Percentiles rank a stretch among this genome's conserved stretches.
phyloP scores from a whole-genome alignment of 495 filamentous ascomycete species.

The Penicillium canescens region DNA sequence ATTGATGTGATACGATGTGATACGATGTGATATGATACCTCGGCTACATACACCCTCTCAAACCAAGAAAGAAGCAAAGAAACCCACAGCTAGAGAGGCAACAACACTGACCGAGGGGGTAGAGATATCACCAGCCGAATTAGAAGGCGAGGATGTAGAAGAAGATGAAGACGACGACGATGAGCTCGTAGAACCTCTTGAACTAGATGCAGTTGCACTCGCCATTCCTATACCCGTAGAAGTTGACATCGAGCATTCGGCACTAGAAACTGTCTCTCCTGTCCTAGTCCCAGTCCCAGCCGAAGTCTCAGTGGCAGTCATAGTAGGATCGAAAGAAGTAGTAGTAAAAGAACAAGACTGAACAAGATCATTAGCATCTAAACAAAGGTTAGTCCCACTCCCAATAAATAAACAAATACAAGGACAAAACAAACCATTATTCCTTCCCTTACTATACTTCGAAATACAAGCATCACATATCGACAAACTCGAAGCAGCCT shows the following conservation, averaged over 20 bases:
- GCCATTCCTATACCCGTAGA: too few species aligned
- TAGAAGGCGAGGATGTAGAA: background rate
- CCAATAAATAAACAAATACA: background rate
- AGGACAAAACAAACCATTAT: conserved; percentile 4
- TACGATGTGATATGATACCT: too few species aligned
- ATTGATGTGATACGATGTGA: too few species aligned
- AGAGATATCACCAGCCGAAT: background rate
- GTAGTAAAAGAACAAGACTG: conserved; percentile 10
- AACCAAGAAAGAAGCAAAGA: background rate
- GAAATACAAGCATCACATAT: conserved; percentile 10
- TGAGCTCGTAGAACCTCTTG: background rate
- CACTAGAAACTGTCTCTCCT: too few species aligned
- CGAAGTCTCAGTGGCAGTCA: background rate
- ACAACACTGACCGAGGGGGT: background rate
- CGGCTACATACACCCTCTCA: background rate
- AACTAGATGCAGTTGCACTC: background rate
- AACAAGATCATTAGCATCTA: conserved; percentile 15
- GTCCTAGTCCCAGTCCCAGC: too few species aligned
- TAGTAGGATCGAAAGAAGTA: background rate
- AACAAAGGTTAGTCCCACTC: background rate
- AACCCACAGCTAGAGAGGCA: background rate
- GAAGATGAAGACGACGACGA: background rate
- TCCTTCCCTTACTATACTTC: conserved; percentile 8
- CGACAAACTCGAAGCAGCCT: conserved; percentile 1
- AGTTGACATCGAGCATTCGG: too few species aligned